Conservation (phyloP, 2,329 filamentous ascomycete species). For the Pseudogymnoascus sp. region DNA sequence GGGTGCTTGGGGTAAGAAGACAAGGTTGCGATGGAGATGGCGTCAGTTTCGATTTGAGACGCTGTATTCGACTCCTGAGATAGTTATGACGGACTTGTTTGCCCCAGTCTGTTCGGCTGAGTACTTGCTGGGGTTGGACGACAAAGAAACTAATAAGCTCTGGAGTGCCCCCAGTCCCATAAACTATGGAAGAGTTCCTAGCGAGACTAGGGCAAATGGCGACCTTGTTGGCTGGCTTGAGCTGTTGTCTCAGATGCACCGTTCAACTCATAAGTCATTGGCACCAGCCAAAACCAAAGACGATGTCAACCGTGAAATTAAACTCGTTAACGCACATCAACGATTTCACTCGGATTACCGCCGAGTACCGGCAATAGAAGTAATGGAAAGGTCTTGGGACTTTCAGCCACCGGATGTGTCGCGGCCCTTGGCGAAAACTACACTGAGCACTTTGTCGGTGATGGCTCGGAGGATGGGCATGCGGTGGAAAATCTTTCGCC, state of each 20-base stretch:
- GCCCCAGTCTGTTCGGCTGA: constrained; percentile 13
- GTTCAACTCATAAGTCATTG: background rate
- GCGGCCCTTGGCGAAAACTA: constrained; percentile 31
- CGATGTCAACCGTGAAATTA: background rate
- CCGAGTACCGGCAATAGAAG: constrained; percentile 23
- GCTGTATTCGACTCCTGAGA: constrained; percentile 31
- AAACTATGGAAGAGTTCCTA: background rate
- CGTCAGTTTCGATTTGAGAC: constrained; percentile 33
- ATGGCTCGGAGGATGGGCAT: constrained; percentile 31
- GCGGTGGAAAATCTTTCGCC: constrained; percentile 26
- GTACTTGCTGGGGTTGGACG: constrained; percentile 12
- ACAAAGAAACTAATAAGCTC: background rate
- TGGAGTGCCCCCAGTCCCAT: background rate
- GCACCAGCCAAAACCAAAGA: background rate
- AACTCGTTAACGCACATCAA: background rate
- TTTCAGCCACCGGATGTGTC: constrained; percentile 32
- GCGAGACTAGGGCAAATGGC: background rate
- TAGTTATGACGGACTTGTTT: constrained; percentile 21
- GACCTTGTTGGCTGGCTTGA: constrained; percentile 2
- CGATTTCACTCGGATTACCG: background rate
- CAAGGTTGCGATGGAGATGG: constrained; percentile 26
- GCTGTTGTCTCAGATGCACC: background rate
- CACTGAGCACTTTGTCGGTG: constrained; percentile 30
- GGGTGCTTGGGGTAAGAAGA: constrained; percentile 28
- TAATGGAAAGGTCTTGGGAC: constrained; percentile 32